Percentiles rank a stretch among this genome's conserved stretches.
These are phyloP conservation scores for Sarocladium kiliense DNA, from an alignment of 2,329 filamentous ascomycete species.

Conservation along the genomic window DNA sequence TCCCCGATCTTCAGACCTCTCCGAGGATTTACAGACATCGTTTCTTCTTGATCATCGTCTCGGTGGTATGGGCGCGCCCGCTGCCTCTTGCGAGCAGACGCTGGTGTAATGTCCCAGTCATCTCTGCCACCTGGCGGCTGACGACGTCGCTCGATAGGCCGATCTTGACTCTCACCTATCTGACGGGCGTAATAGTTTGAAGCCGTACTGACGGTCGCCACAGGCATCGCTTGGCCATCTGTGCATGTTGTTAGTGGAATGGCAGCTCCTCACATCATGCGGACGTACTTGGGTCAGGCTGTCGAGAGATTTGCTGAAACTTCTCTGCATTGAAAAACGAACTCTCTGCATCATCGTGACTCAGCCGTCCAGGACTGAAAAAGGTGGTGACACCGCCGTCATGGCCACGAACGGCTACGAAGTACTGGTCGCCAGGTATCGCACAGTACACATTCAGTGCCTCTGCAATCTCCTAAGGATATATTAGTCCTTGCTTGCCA, in stretches of 20 bases:
- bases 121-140: background rate
- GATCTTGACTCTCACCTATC: background rate
- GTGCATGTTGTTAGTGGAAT: background rate
- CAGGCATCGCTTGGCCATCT: background rate
- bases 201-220: background rate
- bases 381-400: conserved; percentile 42
- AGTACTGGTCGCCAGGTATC: conserved; percentile 46
- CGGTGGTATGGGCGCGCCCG: background rate
- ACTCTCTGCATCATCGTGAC: conserved; percentile 31
- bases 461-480: conserved; percentile 40
- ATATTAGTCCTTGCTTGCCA: background rate
- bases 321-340: conserved; percentile 42
- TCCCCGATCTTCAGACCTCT: conserved; percentile 49
- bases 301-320: conserved; percentile 34
- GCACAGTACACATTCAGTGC: conserved; percentile 47
- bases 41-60: conserved; percentile 33
- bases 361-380: conserved; percentile 34
- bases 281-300: conserved; percentile 30
- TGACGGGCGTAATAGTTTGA: background rate
- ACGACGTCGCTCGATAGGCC: background rate
- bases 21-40: conserved; percentile 33
- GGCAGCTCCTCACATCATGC: background rate
- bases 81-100: conserved; percentile 3
- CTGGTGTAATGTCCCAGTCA: background rate
- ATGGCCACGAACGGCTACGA: conserved; percentile 45